Conservation (phyloP, 495 filamentous ascomycete genomes). For the Xylaria telfairii region DNA sequence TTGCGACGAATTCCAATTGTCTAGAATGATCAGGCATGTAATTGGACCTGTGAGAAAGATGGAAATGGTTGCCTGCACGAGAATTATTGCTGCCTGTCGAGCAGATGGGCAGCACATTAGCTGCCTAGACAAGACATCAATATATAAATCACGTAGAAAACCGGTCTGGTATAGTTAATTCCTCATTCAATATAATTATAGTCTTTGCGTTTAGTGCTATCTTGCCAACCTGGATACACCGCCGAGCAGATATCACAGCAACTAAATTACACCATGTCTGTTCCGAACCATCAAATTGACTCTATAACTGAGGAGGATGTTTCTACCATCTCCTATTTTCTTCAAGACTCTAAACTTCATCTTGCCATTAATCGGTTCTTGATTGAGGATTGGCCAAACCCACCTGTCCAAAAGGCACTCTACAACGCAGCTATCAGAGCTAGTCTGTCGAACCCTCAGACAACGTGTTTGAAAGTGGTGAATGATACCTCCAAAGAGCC, state of each 20-base stretch:
- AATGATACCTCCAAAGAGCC: conserved; percentile 7
- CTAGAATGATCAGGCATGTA: too few species aligned
- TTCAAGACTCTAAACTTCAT: conserved; percentile 38
- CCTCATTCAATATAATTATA: neutral
- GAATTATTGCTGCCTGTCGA: neutral
- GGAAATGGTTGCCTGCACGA: neutral
- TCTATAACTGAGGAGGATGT: conserved; percentile 30
- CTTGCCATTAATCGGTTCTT: conserved; percentile 44
- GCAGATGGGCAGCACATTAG: neutral
- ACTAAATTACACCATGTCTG: conserved; percentile 2
- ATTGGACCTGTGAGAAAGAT: too few species aligned
- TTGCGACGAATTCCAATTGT: too few species aligned
- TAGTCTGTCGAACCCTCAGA: conserved; percentile 13
- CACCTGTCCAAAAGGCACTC: conserved; percentile 26
- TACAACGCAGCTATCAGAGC: conserved; percentile 30
- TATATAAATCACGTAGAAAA: neutral
- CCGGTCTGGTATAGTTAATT: neutral
- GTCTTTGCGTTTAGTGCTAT: neutral
- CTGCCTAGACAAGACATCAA: neutral
- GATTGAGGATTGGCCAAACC: conserved; percentile 41
- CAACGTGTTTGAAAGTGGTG: conserved; percentile 20
- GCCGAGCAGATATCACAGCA: neutral
- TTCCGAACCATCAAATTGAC: conserved; percentile 27
- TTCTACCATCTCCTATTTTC: conserved; percentile 29
- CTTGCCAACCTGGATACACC: too few species aligned